phyloP scores from a whole-genome alignment of 2,329 filamentous ascomycete genomes.

The Xylogone sp. region DNA sequence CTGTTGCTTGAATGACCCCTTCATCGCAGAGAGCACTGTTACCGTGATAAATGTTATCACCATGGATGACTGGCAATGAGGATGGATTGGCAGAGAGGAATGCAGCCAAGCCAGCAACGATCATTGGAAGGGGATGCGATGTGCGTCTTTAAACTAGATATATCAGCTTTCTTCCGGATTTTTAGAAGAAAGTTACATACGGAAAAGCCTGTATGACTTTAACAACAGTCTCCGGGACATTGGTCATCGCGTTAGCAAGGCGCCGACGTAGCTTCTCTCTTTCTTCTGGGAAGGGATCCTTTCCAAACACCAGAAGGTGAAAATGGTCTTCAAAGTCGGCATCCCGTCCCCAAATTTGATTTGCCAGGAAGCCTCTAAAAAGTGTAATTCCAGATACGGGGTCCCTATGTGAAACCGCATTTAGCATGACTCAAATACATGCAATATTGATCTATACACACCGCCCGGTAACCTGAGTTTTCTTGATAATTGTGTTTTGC shows the following conservation, averaged over 20 bases:
- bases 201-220: constrained; percentile 23
- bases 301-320: constrained; percentile 35
- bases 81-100: constrained; percentile 28
- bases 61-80: constrained; percentile 31
- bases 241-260: constrained; percentile 23
- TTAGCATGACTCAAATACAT: not conserved
- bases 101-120: constrained; percentile 33
- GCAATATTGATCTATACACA: constrained; percentile 11
- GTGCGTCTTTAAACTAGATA: constrained; percentile 16
- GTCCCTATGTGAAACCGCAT: no score
- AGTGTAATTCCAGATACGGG: constrained; percentile 30
- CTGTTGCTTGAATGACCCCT: constrained; percentile 32
- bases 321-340: constrained; percentile 21
- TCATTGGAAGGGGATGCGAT: constrained; percentile 29
- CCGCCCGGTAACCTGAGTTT: constrained; percentile 27
- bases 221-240: constrained; percentile 18
- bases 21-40: constrained; percentile 32
- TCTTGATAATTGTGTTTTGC: constrained; percentile 24
- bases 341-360: constrained; percentile 14
- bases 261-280: constrained; percentile 21
- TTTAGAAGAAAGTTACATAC: constrained; percentile 12
- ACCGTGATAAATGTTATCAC: constrained; percentile 32
- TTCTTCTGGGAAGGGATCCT: constrained; percentile 29
- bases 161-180: not conserved
- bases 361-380: constrained; percentile 30